phyloP scores from a whole-genome alignment of 2,329 filamentous ascomycete genomes.

The Ceratocystis lukuohia region DNA sequence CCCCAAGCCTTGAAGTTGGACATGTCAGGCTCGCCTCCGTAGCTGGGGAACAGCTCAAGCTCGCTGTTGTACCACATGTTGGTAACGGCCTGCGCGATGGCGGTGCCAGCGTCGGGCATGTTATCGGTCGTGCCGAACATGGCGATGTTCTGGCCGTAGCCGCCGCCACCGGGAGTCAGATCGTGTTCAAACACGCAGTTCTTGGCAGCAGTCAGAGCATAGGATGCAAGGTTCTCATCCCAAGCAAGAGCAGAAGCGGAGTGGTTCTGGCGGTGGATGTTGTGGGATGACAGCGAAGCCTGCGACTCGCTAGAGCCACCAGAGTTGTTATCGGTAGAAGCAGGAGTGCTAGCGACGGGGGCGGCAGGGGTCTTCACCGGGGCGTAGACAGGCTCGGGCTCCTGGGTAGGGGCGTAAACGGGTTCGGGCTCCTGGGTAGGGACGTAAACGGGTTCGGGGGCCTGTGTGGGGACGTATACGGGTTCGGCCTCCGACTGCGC shows the following conservation, averaged over 20 bases:
- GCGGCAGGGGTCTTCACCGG: background rate
- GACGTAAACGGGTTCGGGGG: constrained; percentile 15
- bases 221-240: constrained; percentile 48
- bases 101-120: constrained; percentile 27
- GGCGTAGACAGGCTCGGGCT: background rate
- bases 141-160: constrained; percentile 89
- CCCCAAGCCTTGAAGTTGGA: constrained; percentile 52
- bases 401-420: constrained; percentile 15
- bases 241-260: constrained; percentile 52
- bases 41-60: constrained; percentile 44
- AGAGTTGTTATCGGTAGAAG: constrained; percentile 19
- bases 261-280: constrained; percentile 75
- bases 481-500: constrained; percentile 18
- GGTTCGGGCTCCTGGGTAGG: background rate
- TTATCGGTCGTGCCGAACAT: constrained; percentile 37
- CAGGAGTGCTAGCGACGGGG: background rate
- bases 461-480: constrained; percentile 14
- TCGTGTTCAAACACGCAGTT: constrained; percentile 64
- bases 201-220: constrained; percentile 49
- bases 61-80: constrained; percentile 86
- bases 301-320: constrained; percentile 26
- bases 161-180: constrained; percentile 46
- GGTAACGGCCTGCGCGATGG: constrained; percentile 56
- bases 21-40: constrained; percentile 48
- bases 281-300: constrained; percentile 57